phyloP scores from a whole-genome alignment of 306 rosid species.

The Inga oerstediana region DNA sequence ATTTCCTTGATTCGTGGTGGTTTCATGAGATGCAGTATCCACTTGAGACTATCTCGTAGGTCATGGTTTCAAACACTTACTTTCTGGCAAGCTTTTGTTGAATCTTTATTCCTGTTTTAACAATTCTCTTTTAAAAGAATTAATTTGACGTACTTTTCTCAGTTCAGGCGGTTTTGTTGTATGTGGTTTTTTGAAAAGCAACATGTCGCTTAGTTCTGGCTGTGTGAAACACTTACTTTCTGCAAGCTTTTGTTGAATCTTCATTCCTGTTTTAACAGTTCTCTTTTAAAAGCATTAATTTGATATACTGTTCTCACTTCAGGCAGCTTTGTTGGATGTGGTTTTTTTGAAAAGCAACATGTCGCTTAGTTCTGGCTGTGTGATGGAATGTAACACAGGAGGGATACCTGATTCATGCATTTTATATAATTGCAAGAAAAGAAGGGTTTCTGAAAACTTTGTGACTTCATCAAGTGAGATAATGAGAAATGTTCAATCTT shows the following conservation, averaged over 20 bases:
- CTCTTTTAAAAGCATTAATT: not conserved
- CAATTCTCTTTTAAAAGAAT: not conserved
- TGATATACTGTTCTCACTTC: not conserved
- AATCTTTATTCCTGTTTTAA: slow-evolving; percentile 9
- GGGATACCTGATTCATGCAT: slow-evolving; percentile 34
- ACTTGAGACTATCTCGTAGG: not conserved
- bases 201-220: slow-evolving; percentile 28
- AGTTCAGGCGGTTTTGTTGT: slow-evolving; percentile 4
- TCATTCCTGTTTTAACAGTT: slow-evolving; percentile 4
- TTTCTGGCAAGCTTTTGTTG: slow-evolving; percentile 1
- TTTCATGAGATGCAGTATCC: not conserved
- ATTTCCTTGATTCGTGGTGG: not conserved
- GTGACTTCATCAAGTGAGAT: slow-evolving; percentile 27
- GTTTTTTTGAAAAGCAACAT: slow-evolving; percentile 19
- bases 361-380: slow-evolving; percentile 32
- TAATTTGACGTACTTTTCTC: slow-evolving; percentile 12
- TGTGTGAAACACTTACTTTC: slow-evolving; percentile 9
- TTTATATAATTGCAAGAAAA: slow-evolving; percentile 47
- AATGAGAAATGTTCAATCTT: slow-evolving; percentile 44
- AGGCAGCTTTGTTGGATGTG: slow-evolving; percentile 22
- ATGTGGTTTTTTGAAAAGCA: slow-evolving; percentile 24
- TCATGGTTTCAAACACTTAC: not conserved
- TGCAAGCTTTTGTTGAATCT: slow-evolving; percentile 12
- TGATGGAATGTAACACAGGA: slow-evolving; percentile 46
- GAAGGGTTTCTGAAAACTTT: slow-evolving; percentile 44